These are phyloP conservation scores for Pterocarpus macrocarpus DNA, from an alignment of 306 rosid genomes.

Conservation along the genomic window DNA sequence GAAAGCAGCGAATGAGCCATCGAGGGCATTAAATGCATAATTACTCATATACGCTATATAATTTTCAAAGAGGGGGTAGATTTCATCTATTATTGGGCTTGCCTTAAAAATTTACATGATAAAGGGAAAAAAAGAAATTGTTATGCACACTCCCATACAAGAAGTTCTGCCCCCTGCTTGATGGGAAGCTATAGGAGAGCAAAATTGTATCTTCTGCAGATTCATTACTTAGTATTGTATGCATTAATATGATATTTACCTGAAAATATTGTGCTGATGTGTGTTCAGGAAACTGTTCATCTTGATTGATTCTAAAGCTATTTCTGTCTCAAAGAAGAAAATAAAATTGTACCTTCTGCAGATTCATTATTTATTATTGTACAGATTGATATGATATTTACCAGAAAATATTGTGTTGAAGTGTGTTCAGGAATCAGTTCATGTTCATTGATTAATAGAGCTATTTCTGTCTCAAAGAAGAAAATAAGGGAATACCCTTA, in stretches of 20 bases:
- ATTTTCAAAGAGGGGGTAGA: background rate
- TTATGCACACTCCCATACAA: background rate
- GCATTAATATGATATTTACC: background rate
- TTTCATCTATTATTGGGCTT: background rate
- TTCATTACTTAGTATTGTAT: background rate
- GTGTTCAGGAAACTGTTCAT: background rate
- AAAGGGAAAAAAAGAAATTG: background rate
- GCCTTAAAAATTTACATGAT: background rate
- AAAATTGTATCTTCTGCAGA: background rate
- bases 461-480: background rate
- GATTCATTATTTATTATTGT: background rate
- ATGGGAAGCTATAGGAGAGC: too few relatives aligned
- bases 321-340: background rate
- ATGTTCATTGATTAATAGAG: background rate
- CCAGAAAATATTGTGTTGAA: background rate
- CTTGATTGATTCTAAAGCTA: background rate
- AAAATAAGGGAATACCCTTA: background rate
- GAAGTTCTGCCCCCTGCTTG: background rate
- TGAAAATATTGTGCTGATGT: background rate
- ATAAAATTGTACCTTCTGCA: background rate
- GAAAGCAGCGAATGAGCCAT: background rate
- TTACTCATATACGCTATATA: background rate
- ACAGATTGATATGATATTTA: background rate
- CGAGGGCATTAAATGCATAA: background rate
- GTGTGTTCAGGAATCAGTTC: slow-evolving; percentile 4